Base-by-base conservation (phyloP, 192 early-diverging fungal species). In the Backusella parvicylindrica region DNA sequence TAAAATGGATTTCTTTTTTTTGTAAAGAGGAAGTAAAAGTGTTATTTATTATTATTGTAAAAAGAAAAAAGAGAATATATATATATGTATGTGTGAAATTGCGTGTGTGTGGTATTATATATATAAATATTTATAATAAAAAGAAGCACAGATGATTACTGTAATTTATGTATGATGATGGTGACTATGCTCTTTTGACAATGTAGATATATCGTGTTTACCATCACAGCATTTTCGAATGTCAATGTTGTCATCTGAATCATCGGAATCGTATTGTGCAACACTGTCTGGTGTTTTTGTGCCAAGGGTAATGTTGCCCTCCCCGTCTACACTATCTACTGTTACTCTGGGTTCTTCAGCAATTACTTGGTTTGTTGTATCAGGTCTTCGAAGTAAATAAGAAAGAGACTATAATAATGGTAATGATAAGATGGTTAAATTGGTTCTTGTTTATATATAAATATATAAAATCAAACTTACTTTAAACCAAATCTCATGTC, bases 401-500 rank as follows among this genome's bases (percentile, higher is more conserved):
- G 70, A 64, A 6, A 82, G 38, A 37, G 77, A 74, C 81, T 82
- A 78, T 41, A 35, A 33, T 13, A 16, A 21, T 6, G 18, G 15
- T 33, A 2, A 9, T 30, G 1, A 56, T 38, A 21, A n/a, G n/a
- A n/a, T 37, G 7, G 3, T 2, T 7, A 37, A 37, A 37, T 37
- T 37, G 7, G 36, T 37, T 37, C 2, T 5, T 37, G 7, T 37
- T 5, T 37, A 37, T 37, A 37, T 37, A 37, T 37, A 37, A n/a
- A n/a, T n/a, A n/a, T n/a, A n/a, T n/a, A n/a, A 72, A 47, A 63
- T 63, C n/a, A 2, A 21, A 32, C 76, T 64, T 84, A 89, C 92
- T 83, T 89, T 81, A 73, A 84, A 89, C 93, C 93, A 94, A 36
- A 90, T 76, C 18, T 93, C 91, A 74, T 94, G 93, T 67, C 89